phyloP scores from a whole-genome alignment of 2,329 filamentous ascomycete genomes.

The Pseudovirgaria hyperparasitica region DNA sequence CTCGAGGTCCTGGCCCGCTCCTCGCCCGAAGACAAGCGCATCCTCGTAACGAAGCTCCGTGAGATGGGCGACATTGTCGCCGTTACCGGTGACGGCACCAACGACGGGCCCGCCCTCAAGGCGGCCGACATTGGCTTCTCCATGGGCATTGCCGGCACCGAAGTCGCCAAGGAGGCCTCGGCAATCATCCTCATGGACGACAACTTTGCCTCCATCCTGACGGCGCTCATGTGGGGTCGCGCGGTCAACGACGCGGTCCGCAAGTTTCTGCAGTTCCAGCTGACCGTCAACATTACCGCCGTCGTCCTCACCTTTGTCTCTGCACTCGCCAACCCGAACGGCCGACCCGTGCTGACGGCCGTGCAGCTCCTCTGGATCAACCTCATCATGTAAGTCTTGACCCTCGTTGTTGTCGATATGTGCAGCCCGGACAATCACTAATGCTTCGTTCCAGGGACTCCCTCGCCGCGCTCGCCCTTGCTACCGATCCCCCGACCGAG shows the following conservation, averaged over 20 bases:
- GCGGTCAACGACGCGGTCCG: constrained; percentile 21
- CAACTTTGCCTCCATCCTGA: constrained; percentile 69
- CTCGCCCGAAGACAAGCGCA: constrained; percentile 65
- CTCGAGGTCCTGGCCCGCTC: constrained; percentile 62
- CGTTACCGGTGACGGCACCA: constrained; percentile 69
- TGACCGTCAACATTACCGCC: constrained; percentile 59
- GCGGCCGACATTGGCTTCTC: constrained; percentile 69
- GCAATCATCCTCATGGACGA: constrained; percentile 79
- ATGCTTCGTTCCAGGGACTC: constrained; percentile 43
- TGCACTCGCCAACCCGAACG: constrained; percentile 42
- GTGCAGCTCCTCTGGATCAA: constrained; percentile 59
- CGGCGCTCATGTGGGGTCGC: constrained; percentile 61
- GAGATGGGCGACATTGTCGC: constrained; percentile 65
- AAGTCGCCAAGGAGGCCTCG: constrained; percentile 70
- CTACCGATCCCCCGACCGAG: constrained; percentile 89
- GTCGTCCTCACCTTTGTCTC: constrained; percentile 53
- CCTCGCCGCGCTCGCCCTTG: constrained; percentile 83
- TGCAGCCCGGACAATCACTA: constrained; percentile 1
- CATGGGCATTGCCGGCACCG: constrained; percentile 69
- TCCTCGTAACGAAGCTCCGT: constrained; percentile 58
- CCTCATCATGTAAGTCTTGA: constrained; percentile 43
- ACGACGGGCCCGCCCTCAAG: constrained; percentile 66
- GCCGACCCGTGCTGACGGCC: constrained; percentile 49
- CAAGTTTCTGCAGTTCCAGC: constrained; percentile 40
- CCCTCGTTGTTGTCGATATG: not conserved